These are phyloP conservation scores for Polyporus arcularius DNA, from an alignment of 768 basidiomycete species.

Conservation along the genomic window DNA sequence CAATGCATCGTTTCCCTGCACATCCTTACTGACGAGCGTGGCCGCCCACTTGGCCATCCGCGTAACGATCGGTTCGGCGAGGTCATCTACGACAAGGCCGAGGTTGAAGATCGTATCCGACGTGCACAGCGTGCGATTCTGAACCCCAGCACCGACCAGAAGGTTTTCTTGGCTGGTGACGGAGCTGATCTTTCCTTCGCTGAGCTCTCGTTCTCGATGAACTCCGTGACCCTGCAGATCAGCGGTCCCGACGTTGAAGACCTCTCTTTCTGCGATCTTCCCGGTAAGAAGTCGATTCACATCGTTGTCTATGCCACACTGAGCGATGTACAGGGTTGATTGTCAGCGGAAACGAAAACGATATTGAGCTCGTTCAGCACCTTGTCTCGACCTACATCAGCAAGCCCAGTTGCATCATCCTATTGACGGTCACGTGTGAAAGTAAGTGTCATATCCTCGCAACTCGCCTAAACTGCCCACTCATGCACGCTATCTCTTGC, in stretches of 20 bases:
- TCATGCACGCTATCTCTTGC: neutral
- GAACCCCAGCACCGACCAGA: conserved; percentile 44
- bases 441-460: conserved; percentile 39
- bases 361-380: conserved; percentile 62
- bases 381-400: conserved; percentile 61
- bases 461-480: too few relatives aligned
- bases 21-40: conserved; percentile 30
- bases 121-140: conserved; percentile 68
- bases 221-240: conserved; percentile 39
- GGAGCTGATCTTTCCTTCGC: neutral
- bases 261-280: conserved; percentile 43
- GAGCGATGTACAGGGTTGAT: conserved; percentile 50
- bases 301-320: neutral
- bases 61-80: conserved; percentile 29
- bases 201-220: conserved; percentile 37
- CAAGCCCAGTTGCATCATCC: conserved; percentile 60
- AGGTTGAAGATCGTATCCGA: conserved; percentile 67
- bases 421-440: conserved; percentile 64
- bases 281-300: conserved; percentile 29
- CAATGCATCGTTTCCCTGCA: conserved; percentile 35
- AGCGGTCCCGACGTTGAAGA: conserved; percentile 40
- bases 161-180: too few relatives aligned
- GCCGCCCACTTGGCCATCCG: conserved; percentile 36
- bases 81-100: conserved; percentile 47
- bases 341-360: conserved; percentile 50